phyloP scores from a whole-genome alignment of 2,329 filamentous ascomycete species.

The Ophioceras dolichostomum region DNA sequence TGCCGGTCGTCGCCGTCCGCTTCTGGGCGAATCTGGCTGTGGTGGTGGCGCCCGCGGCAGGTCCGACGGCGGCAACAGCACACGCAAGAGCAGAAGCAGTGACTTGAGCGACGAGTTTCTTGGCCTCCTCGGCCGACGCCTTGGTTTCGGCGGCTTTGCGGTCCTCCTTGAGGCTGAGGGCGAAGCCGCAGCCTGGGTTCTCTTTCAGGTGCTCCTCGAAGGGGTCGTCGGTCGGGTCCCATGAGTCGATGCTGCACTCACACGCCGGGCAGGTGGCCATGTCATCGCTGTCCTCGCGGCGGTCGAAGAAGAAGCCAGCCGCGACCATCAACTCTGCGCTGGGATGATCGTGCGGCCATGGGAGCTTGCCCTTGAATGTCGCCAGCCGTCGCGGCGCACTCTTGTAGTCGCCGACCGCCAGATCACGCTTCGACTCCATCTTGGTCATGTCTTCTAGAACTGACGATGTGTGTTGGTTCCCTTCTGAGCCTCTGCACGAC shows the following conservation, averaged over 20 bases:
- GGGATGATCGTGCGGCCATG: neutral
- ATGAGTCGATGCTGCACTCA: neutral
- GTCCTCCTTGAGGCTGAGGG: neutral
- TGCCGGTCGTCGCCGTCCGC: too few species aligned
- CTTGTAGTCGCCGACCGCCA: neutral
- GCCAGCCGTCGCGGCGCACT: neutral
- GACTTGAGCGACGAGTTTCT: too few species aligned
- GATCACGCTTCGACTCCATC: neutral
- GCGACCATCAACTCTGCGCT: neutral
- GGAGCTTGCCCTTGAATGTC: neutral
- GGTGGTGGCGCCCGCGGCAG: too few species aligned
- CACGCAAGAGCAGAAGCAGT: too few species aligned
- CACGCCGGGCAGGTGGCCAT: conserved; percentile 1
- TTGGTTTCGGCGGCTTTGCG: too few species aligned
- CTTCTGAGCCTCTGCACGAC: too few species aligned
- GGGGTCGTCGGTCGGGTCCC: conserved; percentile 1
- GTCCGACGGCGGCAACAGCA: too few species aligned
- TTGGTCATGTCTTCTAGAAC: too few species aligned
- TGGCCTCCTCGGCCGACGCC: too few species aligned
- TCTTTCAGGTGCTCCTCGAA: neutral
- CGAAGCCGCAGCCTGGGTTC: neutral
- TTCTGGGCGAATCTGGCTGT: too few species aligned
- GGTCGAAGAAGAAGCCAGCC: conserved; percentile 1
- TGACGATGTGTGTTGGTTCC: too few species aligned
- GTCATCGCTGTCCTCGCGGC: neutral